Evolutionary conservation across 768 basidiomycete species (phyloP), one percentile per base, ranked within the genome.

Genomic region (Austroboletus eburneus): DNA sequence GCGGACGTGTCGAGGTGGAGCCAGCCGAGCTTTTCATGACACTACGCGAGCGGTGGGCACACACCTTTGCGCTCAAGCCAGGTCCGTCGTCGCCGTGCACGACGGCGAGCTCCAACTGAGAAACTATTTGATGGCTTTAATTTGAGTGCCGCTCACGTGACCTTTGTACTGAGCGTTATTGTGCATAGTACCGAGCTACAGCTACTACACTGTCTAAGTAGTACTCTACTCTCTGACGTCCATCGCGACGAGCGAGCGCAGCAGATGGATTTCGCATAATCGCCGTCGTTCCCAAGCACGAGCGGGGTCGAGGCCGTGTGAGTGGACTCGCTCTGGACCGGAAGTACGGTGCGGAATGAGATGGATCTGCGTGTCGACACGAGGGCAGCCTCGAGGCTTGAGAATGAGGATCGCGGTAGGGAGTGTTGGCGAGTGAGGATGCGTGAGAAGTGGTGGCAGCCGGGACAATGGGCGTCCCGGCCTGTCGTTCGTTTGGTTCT

Each of bases 351-450:
- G 30, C 13, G 13, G 30, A 32, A 6, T 32, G 30, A 32, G 27
- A 27, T 27, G 12, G 51, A 57, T 53, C 56, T 56, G 27, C 49
- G 12, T 49, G 34, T 36, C 43, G 9, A 32, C 46, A 54, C 36
- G 52, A 46, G 42, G 44, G 32, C 25, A 27, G 56, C 61, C 61
- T 62, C 59, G 62, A 64, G 62, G n/a, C n/a, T n/a, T n/a, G n/a
- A n/a, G n/a, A n/a, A n/a, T n/a, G 59, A 46, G 33, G 24, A 45
- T 44, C 39, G 37, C 45, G 44, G 37, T 54, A 36, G 45, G 48
- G 39, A n/a, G 36, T 49, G 46, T 43, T 46, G 42, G 43, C 35
- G 45, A 33, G 16, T 14, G 9, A 32, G 30, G 30, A 17, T 23
- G 49, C 59, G 59, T 61, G 59, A 52, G 52, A 62, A 59, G 48